Percentiles rank a stretch among this genome's conserved stretches.
Evolutionary conservation across 108 stramenopile genomes (phyloP).

Genomic region (Skeletonema marinoi): DNA sequence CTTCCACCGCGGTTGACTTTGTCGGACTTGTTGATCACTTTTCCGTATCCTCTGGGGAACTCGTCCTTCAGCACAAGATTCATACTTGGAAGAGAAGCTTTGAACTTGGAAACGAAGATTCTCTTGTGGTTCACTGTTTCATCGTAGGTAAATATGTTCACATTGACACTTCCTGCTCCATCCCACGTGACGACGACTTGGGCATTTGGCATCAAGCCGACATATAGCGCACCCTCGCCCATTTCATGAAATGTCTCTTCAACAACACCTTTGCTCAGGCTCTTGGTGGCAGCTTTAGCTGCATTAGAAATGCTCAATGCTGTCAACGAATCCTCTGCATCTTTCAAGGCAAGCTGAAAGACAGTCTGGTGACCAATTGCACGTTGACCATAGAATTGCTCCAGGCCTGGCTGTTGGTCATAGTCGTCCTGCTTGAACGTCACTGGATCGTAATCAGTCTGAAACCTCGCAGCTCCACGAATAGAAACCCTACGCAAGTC

Average conservation of each 20-base stretch:
- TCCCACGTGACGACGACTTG: conserved; percentile 61
- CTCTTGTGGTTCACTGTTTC: conserved; percentile 32
- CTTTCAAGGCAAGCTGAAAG: conserved; percentile 49
- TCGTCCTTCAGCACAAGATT: conserved; percentile 52
- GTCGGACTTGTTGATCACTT: conserved; percentile 47
- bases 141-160: conserved; percentile 62
- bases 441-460: conserved; percentile 30
- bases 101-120: conserved; percentile 29
- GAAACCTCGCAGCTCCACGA: conserved; percentile 42
- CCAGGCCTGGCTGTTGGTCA: conserved; percentile 53
- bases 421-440: conserved; percentile 54
- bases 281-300: conserved; percentile 14
- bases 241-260: conserved; percentile 35
- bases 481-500: conserved; percentile 44
- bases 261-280: conserved; percentile 3
- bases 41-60: conserved; percentile 62
- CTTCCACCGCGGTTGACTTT: conserved; percentile 38
- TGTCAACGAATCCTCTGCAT: conserved; percentile 9
- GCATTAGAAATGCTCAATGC: conserved; percentile 8
- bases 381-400: conserved; percentile 65
- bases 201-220: conserved; percentile 36
- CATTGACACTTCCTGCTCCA: conserved; percentile 54
- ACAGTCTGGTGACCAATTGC: conserved; percentile 63
- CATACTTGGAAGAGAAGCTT: conserved; percentile 18
- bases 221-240: conserved; percentile 60